Percentiles rank a stretch among this genome's conserved stretches.
These are phyloP conservation scores for Phaseolus coccineus DNA, from an alignment of 331 rosid genomes.

Conservation along the genomic window DNA sequence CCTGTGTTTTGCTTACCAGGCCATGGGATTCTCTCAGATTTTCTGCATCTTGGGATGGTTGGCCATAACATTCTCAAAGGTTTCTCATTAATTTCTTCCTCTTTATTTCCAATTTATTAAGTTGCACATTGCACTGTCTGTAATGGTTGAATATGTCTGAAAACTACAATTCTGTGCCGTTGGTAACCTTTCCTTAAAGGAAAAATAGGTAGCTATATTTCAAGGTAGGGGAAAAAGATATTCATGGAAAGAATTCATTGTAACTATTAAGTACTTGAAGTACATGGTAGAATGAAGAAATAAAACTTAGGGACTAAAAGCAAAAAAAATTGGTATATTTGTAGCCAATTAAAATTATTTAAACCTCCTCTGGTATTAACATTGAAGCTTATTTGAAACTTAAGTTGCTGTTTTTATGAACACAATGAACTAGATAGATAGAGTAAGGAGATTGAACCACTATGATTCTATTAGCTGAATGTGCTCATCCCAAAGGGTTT, in stretches of 20 bases:
- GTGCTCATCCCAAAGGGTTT: background rate
- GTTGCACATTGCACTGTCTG: background rate
- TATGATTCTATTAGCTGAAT: constrained; percentile 23
- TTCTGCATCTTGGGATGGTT: constrained; percentile 85
- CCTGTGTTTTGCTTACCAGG: constrained; percentile 52
- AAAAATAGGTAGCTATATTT: background rate
- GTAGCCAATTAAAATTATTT: background rate
- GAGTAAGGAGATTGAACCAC: background rate
- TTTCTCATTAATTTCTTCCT: constrained; percentile 35
- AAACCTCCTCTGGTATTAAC: constrained; percentile 3
- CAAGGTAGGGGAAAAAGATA: background rate
- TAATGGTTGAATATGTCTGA: background rate
- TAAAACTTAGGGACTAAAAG: background rate
- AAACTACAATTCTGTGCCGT: background rate
- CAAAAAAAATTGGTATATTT: background rate
- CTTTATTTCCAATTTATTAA: constrained; percentile 8
- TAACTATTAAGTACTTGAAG: constrained; percentile 12
- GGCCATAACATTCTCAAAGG: constrained; percentile 68
- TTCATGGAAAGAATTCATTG: constrained; percentile 15
- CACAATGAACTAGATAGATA: constrained; percentile 4
- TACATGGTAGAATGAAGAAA: background rate
- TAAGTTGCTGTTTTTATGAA: constrained; percentile 13
- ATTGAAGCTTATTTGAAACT: constrained; percentile 14
- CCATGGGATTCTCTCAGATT: constrained; percentile 74
- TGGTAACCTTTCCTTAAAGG: background rate